These are phyloP conservation scores for Halenospora varia DNA, from an alignment of 495 filamentous ascomycete species.

Conservation along the genomic window DNA sequence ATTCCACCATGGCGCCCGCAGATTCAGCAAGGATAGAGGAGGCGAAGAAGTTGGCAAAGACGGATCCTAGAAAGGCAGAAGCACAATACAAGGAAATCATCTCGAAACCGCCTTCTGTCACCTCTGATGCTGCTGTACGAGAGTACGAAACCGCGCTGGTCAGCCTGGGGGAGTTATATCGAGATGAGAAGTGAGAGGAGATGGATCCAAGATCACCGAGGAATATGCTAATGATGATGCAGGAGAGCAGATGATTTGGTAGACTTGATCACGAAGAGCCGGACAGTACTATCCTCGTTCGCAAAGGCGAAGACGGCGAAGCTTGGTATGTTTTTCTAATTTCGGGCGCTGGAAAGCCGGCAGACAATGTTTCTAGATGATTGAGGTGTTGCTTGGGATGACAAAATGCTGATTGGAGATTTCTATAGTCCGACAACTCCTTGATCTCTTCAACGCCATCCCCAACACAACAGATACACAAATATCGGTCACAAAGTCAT, in stretches of 20 bases:
- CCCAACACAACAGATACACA: constrained; percentile 92
- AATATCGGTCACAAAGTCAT: constrained; percentile 89
- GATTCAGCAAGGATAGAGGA: constrained; percentile 53
- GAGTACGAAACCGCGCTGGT: constrained; percentile 85
- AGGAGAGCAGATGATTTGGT: constrained; percentile 83
- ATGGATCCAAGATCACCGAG: background rate
- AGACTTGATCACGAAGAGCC: constrained; percentile 83
- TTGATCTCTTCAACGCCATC: constrained; percentile 91
- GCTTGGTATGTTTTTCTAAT: constrained; percentile 60
- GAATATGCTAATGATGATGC: constrained; percentile 8
- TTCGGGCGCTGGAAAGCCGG: background rate
- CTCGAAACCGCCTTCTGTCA: constrained; percentile 74
- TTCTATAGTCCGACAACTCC: constrained; percentile 81
- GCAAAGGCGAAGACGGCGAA: constrained; percentile 99
- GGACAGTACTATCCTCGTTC: constrained; percentile 87
- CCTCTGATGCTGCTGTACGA: constrained; percentile 72
- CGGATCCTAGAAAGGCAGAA: constrained; percentile 75
- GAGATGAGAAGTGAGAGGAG: constrained; percentile 70
- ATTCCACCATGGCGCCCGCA: constrained; percentile 38
- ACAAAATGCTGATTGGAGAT: constrained; percentile 7
- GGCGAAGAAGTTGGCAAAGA: constrained; percentile 77
- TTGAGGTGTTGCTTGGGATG: background rate
- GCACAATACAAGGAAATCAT: constrained; percentile 83
- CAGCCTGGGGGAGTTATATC: constrained; percentile 85
- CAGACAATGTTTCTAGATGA: background rate